phyloP scores from a whole-genome alignment of 2,329 filamentous ascomycete genomes.

The Neocatenulostroma microsporum region DNA sequence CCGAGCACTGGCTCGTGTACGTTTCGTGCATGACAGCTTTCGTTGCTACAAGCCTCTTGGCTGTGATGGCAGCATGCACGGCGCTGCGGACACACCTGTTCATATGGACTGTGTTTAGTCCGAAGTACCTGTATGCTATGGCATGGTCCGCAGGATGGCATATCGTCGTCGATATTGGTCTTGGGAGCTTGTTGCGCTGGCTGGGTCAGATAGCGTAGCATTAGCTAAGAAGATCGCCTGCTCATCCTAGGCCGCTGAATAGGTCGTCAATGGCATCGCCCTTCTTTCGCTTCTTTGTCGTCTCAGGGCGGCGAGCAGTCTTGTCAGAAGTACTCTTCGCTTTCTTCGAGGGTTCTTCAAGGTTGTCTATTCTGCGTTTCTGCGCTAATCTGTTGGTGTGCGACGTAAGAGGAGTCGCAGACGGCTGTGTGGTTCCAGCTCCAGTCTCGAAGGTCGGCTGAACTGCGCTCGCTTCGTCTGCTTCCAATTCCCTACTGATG shows the following conservation, averaged over 20 bases:
- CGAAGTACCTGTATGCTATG: conserved; percentile 88
- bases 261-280: conserved; percentile 66
- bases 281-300: conserved; percentile 51
- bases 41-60: conserved; percentile 54
- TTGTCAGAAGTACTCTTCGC: background rate
- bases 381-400: no score
- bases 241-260: conserved; percentile 48
- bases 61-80: conserved; percentile 84
- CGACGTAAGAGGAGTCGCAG: no score
- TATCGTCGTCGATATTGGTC: conserved; percentile 59
- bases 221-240: background rate
- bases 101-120: conserved; percentile 98
- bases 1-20: conserved; percentile 37
- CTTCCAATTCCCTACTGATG: conserved; percentile 23
- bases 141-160: conserved; percentile 83
- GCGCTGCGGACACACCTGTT: conserved; percentile 81
- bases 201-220: conserved; percentile 11
- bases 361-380: no score
- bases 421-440: no score
- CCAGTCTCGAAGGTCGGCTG: background rate
- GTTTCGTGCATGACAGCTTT: conserved; percentile 63
- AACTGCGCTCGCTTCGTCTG: background rate
- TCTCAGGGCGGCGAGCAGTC: conserved; percentile 14
- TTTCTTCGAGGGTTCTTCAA: no score
- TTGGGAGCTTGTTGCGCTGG: conserved; percentile 49